Conservation (phyloP, 1,284 basidiomycete genomes). For the Melampsora americana region DNA sequence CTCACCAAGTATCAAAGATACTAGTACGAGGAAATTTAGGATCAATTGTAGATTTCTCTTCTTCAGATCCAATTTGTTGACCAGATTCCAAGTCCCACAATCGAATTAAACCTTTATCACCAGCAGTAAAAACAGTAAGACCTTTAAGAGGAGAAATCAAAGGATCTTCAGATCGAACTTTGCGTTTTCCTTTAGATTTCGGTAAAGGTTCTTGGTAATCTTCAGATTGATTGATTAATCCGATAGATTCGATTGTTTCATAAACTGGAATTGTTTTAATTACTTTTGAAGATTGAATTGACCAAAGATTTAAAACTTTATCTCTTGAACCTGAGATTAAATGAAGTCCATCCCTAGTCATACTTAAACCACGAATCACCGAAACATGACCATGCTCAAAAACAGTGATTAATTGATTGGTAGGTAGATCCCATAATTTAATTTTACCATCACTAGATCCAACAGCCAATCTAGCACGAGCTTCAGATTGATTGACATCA, state of each 20-base stretch:
- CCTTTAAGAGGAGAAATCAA: slow-evolving; percentile 56
- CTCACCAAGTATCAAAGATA: slow-evolving; percentile 42
- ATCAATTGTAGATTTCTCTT: slow-evolving; percentile 9
- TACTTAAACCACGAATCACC: slow-evolving; percentile 79
- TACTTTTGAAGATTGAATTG: slow-evolving; percentile 61
- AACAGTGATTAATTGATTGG: slow-evolving; percentile 60
- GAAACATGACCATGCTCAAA: slow-evolving; percentile 81
- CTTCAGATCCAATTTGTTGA: slow-evolving; percentile 54
- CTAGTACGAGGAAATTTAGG: slow-evolving; percentile 15
- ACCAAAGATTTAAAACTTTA: slow-evolving; percentile 85
- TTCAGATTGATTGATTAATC: slow-evolving; percentile 58
- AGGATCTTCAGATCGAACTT: slow-evolving; percentile 58
- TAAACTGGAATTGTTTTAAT: slow-evolving; percentile 80
- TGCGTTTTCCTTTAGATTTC: slow-evolving; percentile 55
- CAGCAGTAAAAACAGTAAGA: slow-evolving; percentile 71
- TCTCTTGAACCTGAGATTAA: slow-evolving; percentile 84
- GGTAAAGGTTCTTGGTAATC: slow-evolving; percentile 45
- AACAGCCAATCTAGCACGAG: slow-evolving; percentile 45
- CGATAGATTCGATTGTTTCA: slow-evolving; percentile 82
- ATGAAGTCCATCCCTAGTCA: slow-evolving; percentile 78
- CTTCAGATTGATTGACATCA: slow-evolving; percentile 55
- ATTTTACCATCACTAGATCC: slow-evolving; percentile 68
- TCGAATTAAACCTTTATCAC: slow-evolving; percentile 76
- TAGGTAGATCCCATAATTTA: slow-evolving; percentile 80
- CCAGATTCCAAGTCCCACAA: slow-evolving; percentile 77